These are phyloP conservation scores for Aureobasidium sp. DNA, from an alignment of 2,329 filamentous ascomycete species.

Conservation along the genomic window DNA sequence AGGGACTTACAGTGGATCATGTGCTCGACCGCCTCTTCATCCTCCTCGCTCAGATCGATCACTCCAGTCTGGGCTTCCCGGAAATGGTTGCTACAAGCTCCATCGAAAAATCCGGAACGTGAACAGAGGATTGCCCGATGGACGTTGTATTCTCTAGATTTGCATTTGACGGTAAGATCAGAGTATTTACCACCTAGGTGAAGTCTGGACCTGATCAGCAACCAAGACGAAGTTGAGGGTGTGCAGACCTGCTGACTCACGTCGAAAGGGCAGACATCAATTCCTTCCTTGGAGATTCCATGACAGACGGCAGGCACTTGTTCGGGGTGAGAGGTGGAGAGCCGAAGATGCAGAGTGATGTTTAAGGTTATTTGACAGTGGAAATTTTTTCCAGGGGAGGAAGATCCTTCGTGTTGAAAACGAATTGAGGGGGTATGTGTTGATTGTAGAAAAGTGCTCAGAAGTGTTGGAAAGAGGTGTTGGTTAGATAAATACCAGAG, in stretches of 20 bases:
- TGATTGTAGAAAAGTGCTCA: not conserved
- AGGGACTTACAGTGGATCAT: slow-evolving; percentile 34
- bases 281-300: slow-evolving; percentile 37
- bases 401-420: not conserved
- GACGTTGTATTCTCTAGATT: slow-evolving; percentile 39
- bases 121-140: slow-evolving; percentile 45
- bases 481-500: not conserved
- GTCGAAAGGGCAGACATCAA: slow-evolving; percentile 42
- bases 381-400: not conserved
- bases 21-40: slow-evolving; percentile 33
- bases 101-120: slow-evolving; percentile 40
- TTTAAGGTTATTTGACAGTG: slow-evolving; percentile 14
- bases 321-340: slow-evolving; percentile 13
- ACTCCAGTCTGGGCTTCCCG: slow-evolving; percentile 29
- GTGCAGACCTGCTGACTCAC: slow-evolving; percentile 30
- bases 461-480: not conserved
- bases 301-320: slow-evolving; percentile 18
- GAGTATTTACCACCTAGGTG: slow-evolving; percentile 37
- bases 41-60: slow-evolving; percentile 33
- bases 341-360: slow-evolving; percentile 10
- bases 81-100: slow-evolving; percentile 32
- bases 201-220: slow-evolving; percentile 26
- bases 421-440: not conserved
- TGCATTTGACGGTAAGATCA: slow-evolving; percentile 43
- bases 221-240: not conserved